Evolutionary conservation across 306 rosid genomes (phyloP).

Genomic region (Geum urbanum): DNA sequence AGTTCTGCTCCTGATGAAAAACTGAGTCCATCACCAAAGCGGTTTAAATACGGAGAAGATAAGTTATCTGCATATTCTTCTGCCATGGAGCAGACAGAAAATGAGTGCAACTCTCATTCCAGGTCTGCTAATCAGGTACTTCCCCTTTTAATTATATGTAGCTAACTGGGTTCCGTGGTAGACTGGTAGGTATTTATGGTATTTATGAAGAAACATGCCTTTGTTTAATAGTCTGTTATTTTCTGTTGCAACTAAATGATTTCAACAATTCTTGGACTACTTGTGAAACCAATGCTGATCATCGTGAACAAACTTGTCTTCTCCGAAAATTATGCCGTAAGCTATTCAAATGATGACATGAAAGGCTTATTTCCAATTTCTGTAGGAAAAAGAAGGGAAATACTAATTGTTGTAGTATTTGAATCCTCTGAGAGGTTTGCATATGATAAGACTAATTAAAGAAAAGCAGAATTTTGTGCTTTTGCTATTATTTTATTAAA

Average conservation of each 20-base stretch:
- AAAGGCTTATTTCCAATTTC: not conserved
- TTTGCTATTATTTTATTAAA: not conserved
- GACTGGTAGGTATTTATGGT: not conserved
- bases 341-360: not conserved
- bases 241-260: not conserved
- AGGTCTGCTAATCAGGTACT: constrained; percentile 53
- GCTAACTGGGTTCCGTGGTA: not conserved
- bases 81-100: constrained; percentile 47
- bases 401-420: not conserved
- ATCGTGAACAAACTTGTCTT: not conserved
- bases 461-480: not conserved
- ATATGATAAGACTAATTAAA: not conserved
- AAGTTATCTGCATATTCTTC: constrained; percentile 42
- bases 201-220: not conserved
- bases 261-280: not conserved
- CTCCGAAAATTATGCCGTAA: not conserved
- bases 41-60: constrained; percentile 65
- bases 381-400: not conserved
- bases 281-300: not conserved
- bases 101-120: constrained; percentile 66
- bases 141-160: constrained; percentile 7
- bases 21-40: constrained; percentile 47
- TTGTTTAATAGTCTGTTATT: not conserved
- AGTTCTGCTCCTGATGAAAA: constrained; percentile 42
- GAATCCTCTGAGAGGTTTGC: not conserved